These are phyloP conservation scores for Leucosporidium yakuticum DNA, from an alignment of 768 basidiomycete genomes.

Conservation along the genomic window DNA sequence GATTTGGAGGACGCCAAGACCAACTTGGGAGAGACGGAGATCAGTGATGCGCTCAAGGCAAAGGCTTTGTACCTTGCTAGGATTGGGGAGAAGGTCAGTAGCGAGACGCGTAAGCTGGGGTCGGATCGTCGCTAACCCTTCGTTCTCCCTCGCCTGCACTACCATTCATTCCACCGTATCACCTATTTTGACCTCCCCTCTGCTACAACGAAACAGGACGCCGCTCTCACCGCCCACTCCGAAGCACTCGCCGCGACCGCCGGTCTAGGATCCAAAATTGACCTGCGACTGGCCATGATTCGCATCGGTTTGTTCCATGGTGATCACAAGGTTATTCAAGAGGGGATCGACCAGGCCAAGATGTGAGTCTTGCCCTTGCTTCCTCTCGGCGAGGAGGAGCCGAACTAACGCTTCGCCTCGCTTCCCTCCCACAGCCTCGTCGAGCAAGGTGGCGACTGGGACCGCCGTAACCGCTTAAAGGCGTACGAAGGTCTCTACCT, in stretches of 20 bases:
- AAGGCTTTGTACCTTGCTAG: conserved; percentile 76
- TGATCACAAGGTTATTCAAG: conserved; percentile 64
- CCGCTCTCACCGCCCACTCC: conserved; percentile 71
- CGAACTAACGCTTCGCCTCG: not conserved
- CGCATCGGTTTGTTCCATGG: conserved; percentile 86
- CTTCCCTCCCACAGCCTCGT: conserved; percentile 56
- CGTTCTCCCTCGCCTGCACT: not conserved
- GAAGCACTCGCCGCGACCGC: conserved; percentile 85
- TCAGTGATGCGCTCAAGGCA: conserved; percentile 76
- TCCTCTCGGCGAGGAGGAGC: too few relatives aligned
- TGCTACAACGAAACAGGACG: conserved; percentile 58
- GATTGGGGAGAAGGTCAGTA: conserved; percentile 72
- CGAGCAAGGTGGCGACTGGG: conserved; percentile 97
- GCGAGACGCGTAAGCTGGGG: not conserved
- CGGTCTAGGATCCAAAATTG: conserved; percentile 85
- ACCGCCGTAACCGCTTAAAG: conserved; percentile 89
- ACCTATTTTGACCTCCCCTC: not conserved
- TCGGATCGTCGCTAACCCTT: not conserved
- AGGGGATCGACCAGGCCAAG: conserved; percentile 71
- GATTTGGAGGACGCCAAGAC: conserved; percentile 78
- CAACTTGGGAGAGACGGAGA: conserved; percentile 88
- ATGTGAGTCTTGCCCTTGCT: conserved; percentile 52
- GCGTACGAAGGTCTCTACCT: conserved; percentile 85
- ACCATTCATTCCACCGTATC: not conserved
- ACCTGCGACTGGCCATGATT: conserved; percentile 80